A percentile compares a stretch with the other conserved stretches of the same genome.
phyloP scores from a whole-genome alignment of 495 filamentous ascomycete species.

The Lichina pygmaea region DNA sequence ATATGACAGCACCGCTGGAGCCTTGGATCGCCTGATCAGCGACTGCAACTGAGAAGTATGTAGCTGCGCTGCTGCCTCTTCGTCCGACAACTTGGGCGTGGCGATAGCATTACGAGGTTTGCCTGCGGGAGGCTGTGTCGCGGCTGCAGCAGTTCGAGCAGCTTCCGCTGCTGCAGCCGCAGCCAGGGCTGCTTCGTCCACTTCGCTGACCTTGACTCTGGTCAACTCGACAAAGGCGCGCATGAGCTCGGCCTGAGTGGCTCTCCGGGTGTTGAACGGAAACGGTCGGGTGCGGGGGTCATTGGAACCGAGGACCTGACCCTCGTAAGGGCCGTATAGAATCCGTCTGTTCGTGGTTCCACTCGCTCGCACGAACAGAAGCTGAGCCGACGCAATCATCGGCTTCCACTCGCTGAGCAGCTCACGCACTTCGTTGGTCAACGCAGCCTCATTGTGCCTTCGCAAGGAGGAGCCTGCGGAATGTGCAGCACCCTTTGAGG shows the following conservation, averaged over 20 bases:
- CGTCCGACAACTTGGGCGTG: constrained; percentile 30
- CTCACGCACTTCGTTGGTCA: constrained; percentile 57
- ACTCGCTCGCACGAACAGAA: constrained; percentile 73
- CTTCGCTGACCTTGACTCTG: constrained; percentile 51
- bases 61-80: constrained; percentile 51
- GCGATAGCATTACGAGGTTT: constrained; percentile 8
- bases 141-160: not conserved
- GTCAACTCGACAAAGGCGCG: constrained; percentile 80
- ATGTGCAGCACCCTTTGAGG: constrained; percentile 71
- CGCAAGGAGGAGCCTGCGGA: constrained; percentile 76
- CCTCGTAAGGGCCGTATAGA: constrained; percentile 75
- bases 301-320: constrained; percentile 53
- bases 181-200: constrained; percentile 31
- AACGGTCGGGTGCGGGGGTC: constrained; percentile 71
- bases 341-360: constrained; percentile 63
- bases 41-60: constrained; percentile 75
- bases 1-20: constrained; percentile 68
- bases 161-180: constrained; percentile 16
- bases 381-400: constrained; percentile 55
- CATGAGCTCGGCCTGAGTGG: constrained; percentile 87
- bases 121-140: not conserved
- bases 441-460: constrained; percentile 76
- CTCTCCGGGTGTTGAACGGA: constrained; percentile 81
- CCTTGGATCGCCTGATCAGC: constrained; percentile 70
- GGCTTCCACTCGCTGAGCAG: constrained; percentile 58